Conservation (phyloP, 768 basidiomycete species). For the Chalciporus pseudorubinellus region DNA sequence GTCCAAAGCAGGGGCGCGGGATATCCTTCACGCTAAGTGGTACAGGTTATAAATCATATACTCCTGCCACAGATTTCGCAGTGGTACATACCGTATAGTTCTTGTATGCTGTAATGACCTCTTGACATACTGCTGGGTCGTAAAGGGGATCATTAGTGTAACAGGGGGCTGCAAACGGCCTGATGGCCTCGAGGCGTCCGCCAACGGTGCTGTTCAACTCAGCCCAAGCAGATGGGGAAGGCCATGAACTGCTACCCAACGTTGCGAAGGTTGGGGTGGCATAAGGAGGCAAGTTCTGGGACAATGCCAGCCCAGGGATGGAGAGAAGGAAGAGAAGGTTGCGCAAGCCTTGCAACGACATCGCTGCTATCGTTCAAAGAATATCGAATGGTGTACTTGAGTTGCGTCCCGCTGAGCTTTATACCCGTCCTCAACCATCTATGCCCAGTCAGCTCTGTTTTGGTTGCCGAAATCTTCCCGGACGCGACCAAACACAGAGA, state of each 20-base stretch:
- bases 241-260: constrained; percentile 9
- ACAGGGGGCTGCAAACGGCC: constrained; percentile 22
- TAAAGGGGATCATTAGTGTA: no score
- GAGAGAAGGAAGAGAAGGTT: neutral
- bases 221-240: constrained; percentile 6
- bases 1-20: constrained; percentile 19
- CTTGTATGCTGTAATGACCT: constrained; percentile 9
- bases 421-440: no score
- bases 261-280: constrained; percentile 4
- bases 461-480: no score
- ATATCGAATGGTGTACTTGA: no score
- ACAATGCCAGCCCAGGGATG: neutral
- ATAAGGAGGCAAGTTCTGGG: constrained; percentile 8
- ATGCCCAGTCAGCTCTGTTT: no score
- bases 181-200: constrained; percentile 17
- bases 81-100: constrained; percentile 14
- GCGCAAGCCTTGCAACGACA: neutral
- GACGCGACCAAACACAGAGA: no score
- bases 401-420: no score
- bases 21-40: constrained; percentile 18
- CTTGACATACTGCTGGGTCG: constrained; percentile 20
- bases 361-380: no score
- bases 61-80: no score
- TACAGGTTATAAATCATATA: neutral
- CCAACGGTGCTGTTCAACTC: constrained; percentile 13